phyloP scores from a whole-genome alignment of 108 stramenopile species.

The Cyclotella choctawhatcheeana region DNA sequence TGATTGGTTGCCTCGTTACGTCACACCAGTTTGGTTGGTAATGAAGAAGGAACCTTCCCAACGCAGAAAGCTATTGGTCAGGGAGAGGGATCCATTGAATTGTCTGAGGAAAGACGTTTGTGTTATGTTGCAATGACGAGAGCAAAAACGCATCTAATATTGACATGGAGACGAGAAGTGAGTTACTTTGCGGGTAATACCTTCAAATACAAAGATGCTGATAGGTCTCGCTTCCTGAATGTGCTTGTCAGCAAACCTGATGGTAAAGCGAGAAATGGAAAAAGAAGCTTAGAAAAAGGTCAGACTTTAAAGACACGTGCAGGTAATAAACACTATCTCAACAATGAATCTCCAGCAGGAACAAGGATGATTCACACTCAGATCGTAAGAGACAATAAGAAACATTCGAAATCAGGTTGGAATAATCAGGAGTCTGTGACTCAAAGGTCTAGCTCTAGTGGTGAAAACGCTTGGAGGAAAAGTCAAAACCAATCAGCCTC shows the following conservation, averaged over 20 bases:
- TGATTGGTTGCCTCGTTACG: neutral
- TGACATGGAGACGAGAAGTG: constrained; percentile 84
- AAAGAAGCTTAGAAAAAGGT: neutral
- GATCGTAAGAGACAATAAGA: neutral
- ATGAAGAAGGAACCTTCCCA: constrained; percentile 89
- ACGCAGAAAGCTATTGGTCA: constrained; percentile 51
- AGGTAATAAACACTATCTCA: too few species aligned
- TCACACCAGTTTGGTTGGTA: constrained; percentile 79
- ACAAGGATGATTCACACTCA: constrained; percentile 1
- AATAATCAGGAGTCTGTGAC: too few species aligned
- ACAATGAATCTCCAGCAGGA: neutral
- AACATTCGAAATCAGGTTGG: too few species aligned
- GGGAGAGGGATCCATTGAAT: constrained; percentile 67
- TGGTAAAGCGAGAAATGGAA: constrained; percentile 4
- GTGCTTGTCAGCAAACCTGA: constrained; percentile 47
- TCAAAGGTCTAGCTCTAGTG: too few species aligned
- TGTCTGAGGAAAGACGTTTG: constrained; percentile 87
- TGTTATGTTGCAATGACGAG: constrained; percentile 96
- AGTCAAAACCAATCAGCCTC: too few species aligned
- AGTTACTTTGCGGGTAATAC: constrained; percentile 51
- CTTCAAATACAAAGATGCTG: constrained; percentile 48
- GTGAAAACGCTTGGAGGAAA: too few species aligned
- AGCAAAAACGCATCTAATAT: constrained; percentile 80
- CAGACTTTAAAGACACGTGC: too few species aligned
- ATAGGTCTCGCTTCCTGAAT: constrained; percentile 73